Base-by-base conservation (phyloP, 179 eudicot genomes). In the Sideroxylon spinosum region DNA sequence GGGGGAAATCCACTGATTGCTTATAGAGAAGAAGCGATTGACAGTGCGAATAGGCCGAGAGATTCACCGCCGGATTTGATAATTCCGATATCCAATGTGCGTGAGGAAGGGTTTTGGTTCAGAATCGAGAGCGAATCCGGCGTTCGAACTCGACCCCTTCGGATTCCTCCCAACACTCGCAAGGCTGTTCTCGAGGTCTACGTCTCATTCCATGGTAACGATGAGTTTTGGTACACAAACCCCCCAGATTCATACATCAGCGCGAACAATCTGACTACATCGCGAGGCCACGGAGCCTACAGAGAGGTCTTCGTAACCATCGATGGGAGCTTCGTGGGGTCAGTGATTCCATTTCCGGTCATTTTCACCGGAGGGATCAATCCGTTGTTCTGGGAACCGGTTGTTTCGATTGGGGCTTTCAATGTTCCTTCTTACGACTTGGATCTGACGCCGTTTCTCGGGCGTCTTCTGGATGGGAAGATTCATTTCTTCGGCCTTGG, bases 151-250 rank as follows among this genome's bases (percentile, higher is more conserved):
- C 87, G 59, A 46, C 69, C 20, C 14, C 16, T 95, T 79, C 57
- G 19, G 28, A 87, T 95, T 77, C 95, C 97, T 4, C 48, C 0
- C 59, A 93, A 89, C 81, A 79, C 97, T 26, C 76, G 76, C 56
- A 88, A 79, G 76, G 82, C 90, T 73, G 92, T 91, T 77, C 69
- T 95, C 52, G 98, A 95, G 84, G 65, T 93, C 73, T 95, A 87
- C 53, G 95, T 88, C 23, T 95, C 98, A 0, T 87, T 70, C 76
- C 98, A 95, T 55, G 98, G 98, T 63, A 82, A 95, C 71, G 98
- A 95, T 72, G 98, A 95, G 80, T 93, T 93, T 76, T 95, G 98
- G 98, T 95, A 93, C 88, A 80, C 91, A 0, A 95, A 95, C 80
- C 95, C 97, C 10, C 92, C 98, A 0, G 86, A 87, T 82, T 72